Evolutionary conservation across 768 basidiomycete species (phyloP), one percentile per base, ranked within the genome.

Genomic region (Leccinum uliginosum): DNA sequence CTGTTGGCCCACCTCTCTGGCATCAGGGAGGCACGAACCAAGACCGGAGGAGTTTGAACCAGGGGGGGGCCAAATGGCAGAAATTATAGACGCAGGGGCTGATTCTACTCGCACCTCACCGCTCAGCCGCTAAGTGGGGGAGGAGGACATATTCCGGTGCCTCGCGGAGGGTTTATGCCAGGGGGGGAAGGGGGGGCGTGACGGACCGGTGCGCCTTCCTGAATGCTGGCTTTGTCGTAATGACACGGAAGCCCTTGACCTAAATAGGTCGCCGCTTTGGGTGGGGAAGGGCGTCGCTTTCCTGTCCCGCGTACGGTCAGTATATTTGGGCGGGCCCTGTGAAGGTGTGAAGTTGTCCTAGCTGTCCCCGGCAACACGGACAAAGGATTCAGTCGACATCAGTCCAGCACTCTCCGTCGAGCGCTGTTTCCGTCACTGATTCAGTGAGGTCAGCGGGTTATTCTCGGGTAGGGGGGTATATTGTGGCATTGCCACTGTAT

Each of bases 131-230:
- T 56, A 53, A 48, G 17, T 57, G 50, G 58, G 38, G 23, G 50
- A 59, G 58, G 50, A 57, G 50, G 50, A 51, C 50, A 51, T 59
- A 1, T 40, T 10, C 55, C n/a, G 11, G 55, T 51, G 3, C 3
- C 54, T 51, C 32, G 12, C n/a, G 11, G 58, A 11, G 44, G 58
- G 4, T 47, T 59, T 59, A 59, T 59, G 54, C n/a, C 35, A 38
- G 35, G 14, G 17, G 14, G 7, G 14, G 14, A 17, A n/a, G 17
- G 24, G 24, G 24, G 14, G 10, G 12, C 10, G 12, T 34, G 12
- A 40, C 38, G 14, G 17, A n/a, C n/a, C 38, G 6, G 15, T 14
- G 38, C 15, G 6, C 38, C 38, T 40, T 17, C n/a, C 17, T 14
- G 38, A 6, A 7, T 40, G 17, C 17, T 40, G 38, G 17, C 47